Percentiles rank a stretch among this genome's conserved stretches.
phyloP scores from a whole-genome alignment of 495 filamentous ascomycete genomes.

The Pyrenula aspistea region DNA sequence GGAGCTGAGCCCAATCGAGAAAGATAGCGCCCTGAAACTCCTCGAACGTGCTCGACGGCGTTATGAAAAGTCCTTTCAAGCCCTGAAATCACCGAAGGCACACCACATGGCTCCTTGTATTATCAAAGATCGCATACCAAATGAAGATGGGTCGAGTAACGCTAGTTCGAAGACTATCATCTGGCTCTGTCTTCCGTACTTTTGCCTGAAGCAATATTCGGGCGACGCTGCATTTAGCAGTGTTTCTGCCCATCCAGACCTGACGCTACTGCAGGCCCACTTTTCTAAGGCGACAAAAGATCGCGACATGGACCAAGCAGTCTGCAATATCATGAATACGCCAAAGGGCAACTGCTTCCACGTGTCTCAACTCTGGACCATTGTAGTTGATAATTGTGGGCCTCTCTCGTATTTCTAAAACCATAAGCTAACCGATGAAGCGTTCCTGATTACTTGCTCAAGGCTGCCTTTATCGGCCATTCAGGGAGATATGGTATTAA shows the following conservation, averaged over 20 bases:
- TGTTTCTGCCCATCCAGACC: conserved; percentile 16
- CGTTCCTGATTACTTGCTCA: conserved; percentile 15
- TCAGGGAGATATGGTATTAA: conserved; percentile 5
- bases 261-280: conserved; percentile 22
- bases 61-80: conserved; percentile 16
- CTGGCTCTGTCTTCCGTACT: conserved; percentile 26
- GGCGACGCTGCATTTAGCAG: conserved; percentile 9
- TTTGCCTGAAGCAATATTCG: conserved; percentile 23
- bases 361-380: conserved; percentile 24
- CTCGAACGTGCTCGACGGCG: conserved; percentile 10
- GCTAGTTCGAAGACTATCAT: conserved; percentile 12
- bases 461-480: conserved; percentile 7
- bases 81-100: conserved; percentile 10
- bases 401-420: neutral
- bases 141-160: conserved; percentile 7
- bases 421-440: conserved; percentile 9
- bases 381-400: conserved; percentile 21
- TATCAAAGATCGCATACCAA: conserved; percentile 12
- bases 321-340: conserved; percentile 14
- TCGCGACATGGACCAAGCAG: conserved; percentile 27
- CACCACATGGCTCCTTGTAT: conserved; percentile 18
- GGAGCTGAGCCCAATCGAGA: conserved; percentile 11
- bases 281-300: conserved; percentile 14
- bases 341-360: conserved; percentile 21
- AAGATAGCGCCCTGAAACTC: conserved; percentile 11